Evolutionary conservation across 176 grass and related monocot species (phyloP).

Genomic region (Stipa capillata): DNA sequence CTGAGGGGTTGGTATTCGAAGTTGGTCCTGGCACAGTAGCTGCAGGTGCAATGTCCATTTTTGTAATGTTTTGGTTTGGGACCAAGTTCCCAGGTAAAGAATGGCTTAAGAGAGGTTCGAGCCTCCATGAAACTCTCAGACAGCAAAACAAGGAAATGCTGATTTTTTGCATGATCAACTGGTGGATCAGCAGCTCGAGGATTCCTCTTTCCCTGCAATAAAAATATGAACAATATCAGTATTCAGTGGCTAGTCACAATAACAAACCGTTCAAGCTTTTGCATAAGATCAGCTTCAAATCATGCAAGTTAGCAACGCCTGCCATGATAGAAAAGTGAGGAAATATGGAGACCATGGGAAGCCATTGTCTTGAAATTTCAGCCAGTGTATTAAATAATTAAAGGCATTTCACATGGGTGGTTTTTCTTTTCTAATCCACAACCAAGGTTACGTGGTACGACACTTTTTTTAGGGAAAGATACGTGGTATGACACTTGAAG

Average conservation of each 20-base stretch:
- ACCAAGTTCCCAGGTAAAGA: slow-evolving; percentile 42
- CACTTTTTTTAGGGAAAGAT: no score
- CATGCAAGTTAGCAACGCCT: background rate
- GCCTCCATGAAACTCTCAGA: slow-evolving; percentile 93
- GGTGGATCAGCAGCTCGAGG: slow-evolving; percentile 58
- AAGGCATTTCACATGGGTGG: no score
- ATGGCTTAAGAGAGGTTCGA: slow-evolving; percentile 56
- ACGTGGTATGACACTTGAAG: no score
- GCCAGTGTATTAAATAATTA: background rate
- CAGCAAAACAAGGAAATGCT: slow-evolving; percentile 70
- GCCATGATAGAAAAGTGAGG: background rate
- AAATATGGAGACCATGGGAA: background rate
- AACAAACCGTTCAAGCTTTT: background rate
- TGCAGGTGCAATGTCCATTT: slow-evolving; percentile 44
- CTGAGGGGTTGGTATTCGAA: slow-evolving; percentile 51
- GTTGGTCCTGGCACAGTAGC: slow-evolving; percentile 40
- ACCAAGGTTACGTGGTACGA: background rate
- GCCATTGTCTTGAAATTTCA: background rate
- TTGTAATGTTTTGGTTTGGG: slow-evolving; percentile 54
- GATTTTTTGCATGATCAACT: slow-evolving; percentile 65
- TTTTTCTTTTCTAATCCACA: no score
- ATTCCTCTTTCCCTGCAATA: slow-evolving; percentile 75
- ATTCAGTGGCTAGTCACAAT: background rate
- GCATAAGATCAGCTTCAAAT: background rate
- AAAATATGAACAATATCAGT: slow-evolving; percentile 1